Percentiles rank a stretch among this genome's conserved stretches.
Evolutionary conservation across 306 rosid genomes (phyloP).

Genomic region (Abrus pulchellus): DNA sequence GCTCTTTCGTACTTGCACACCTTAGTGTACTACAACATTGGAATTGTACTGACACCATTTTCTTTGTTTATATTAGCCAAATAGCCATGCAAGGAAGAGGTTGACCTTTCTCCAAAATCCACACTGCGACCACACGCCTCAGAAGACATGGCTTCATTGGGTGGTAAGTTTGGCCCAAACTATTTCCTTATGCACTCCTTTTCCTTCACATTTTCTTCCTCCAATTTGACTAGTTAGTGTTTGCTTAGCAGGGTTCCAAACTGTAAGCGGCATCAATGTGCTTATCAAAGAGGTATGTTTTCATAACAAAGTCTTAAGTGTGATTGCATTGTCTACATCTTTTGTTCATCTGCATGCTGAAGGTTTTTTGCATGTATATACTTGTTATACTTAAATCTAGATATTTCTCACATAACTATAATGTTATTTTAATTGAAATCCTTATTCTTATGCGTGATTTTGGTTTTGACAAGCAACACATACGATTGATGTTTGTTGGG

Average conservation of each 20-base stretch:
- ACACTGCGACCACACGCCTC: neutral
- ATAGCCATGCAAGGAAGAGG: neutral
- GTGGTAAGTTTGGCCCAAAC: neutral
- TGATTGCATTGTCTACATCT: neutral
- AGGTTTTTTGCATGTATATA: no score
- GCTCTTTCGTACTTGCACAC: neutral
- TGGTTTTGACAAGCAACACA: no score
- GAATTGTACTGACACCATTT: constrained; percentile 14
- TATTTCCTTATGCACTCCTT: neutral
- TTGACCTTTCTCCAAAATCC: constrained; percentile 31
- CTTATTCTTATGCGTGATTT: no score
- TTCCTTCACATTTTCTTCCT: constrained; percentile 9
- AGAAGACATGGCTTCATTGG: constrained; percentile 32
- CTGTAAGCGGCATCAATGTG: constrained; percentile 33
- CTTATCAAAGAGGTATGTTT: constrained; percentile 51
- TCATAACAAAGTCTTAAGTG: neutral
- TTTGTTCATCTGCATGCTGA: neutral
- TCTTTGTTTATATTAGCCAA: neutral
- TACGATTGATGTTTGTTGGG: no score
- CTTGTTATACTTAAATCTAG: no score
- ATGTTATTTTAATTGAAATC: no score
- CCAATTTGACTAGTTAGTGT: neutral
- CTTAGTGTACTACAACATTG: neutral
- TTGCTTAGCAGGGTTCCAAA: constrained; percentile 40
- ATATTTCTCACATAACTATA: no score